Percentiles rank a stretch among this genome's conserved stretches.
Conservation (phyloP, 306 rosid species). For the Quercus ilex region DNA sequence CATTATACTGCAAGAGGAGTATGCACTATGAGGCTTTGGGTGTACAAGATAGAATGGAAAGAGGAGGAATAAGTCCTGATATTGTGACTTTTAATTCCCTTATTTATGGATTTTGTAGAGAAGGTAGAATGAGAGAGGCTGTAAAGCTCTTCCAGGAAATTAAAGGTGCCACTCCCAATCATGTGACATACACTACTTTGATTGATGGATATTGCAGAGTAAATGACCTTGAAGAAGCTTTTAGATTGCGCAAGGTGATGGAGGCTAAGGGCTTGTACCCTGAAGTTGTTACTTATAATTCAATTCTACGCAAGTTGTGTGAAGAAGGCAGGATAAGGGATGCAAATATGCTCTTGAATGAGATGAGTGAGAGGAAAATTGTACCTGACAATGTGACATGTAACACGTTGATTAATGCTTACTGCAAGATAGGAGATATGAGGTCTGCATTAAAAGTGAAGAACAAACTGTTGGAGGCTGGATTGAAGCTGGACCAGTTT, state of each 20-base stretch:
- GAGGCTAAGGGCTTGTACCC: slow-evolving; percentile 66
- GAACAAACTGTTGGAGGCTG: slow-evolving; percentile 72
- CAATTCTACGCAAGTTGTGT: slow-evolving; percentile 71
- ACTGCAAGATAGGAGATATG: slow-evolving; percentile 79
- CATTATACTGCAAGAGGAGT: slow-evolving; percentile 61
- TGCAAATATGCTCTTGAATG: slow-evolving; percentile 72
- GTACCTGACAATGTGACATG: slow-evolving; percentile 83
- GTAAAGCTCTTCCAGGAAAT: slow-evolving; percentile 65
- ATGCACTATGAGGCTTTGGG: slow-evolving; percentile 83
- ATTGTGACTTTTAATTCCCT: slow-evolving; percentile 78
- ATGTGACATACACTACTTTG: slow-evolving; percentile 74
- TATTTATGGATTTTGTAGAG: slow-evolving; percentile 72
- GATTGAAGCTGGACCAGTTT: slow-evolving; percentile 65
- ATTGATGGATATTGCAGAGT: slow-evolving; percentile 76
- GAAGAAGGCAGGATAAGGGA: slow-evolving; percentile 79
- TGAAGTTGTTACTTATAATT: slow-evolving; percentile 77
- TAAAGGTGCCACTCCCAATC: slow-evolving; percentile 57
- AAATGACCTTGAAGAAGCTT: slow-evolving; percentile 68
- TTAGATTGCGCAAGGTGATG: slow-evolving; percentile 59
- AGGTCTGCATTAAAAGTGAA: slow-evolving; percentile 72
- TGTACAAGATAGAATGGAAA: slow-evolving; percentile 73
- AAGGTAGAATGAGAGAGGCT: slow-evolving; percentile 89
- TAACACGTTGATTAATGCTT: slow-evolving; percentile 85
- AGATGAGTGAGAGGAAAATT: slow-evolving; percentile 73
- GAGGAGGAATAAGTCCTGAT: slow-evolving; percentile 68